phyloP scores from a whole-genome alignment of 805 yeast species.

The Peterozyma toletana region DNA sequence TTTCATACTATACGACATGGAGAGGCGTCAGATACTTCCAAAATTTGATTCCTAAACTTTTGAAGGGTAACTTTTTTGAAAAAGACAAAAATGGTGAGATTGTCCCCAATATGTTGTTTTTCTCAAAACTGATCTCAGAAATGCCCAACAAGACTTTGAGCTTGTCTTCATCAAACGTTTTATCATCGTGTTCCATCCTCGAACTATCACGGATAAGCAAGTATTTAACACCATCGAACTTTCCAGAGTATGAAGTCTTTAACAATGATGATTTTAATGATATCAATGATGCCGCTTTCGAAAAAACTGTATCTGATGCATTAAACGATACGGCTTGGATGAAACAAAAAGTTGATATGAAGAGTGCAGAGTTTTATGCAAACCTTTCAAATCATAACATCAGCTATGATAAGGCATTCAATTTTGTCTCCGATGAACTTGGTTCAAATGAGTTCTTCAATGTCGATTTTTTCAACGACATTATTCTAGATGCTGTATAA shows the following conservation, averaged over 20 bases:
- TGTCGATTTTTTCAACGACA: too few species aligned
- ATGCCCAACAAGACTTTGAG: not conserved
- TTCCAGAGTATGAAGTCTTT: not conserved
- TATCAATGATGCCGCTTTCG: not conserved
- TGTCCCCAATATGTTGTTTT: too few species aligned
- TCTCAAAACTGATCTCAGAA: not conserved
- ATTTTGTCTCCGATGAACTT: too few species aligned
- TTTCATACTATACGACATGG: conserved; percentile 1
- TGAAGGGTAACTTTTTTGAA: not conserved
- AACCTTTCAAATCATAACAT: conserved; percentile 6
- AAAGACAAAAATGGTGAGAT: not conserved
- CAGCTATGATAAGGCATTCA: not conserved
- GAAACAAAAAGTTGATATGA: not conserved
- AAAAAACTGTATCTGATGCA: not conserved
- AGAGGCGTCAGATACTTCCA: not conserved
- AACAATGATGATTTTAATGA: not conserved
- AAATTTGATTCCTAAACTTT: not conserved
- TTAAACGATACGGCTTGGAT: conserved; percentile 3
- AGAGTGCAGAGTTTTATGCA: conserved; percentile 3
- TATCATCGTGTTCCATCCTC: not conserved
- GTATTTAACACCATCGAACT: not conserved
- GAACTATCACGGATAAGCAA: not conserved
- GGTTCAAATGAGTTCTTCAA: too few species aligned
- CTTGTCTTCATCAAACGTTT: not conserved
- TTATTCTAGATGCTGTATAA: too few species aligned